These are phyloP conservation scores for Globisporangium polare DNA, from an alignment of 352 stramenopile species.

Conservation along the genomic window DNA sequence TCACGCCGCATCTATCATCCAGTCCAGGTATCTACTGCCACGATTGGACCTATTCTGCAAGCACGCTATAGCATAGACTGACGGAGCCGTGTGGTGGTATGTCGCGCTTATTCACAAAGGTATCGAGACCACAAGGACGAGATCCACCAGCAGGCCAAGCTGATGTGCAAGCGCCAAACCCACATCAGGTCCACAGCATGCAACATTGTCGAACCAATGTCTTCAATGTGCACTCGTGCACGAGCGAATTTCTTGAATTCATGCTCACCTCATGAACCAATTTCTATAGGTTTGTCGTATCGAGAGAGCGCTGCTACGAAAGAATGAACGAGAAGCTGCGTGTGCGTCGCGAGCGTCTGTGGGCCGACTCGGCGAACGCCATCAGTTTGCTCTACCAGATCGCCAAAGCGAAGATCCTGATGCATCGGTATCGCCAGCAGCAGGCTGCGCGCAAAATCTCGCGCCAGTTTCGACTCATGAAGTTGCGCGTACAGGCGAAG, in stretches of 20 bases:
- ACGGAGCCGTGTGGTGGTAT: too few relatives aligned
- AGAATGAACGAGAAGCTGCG: slow-evolving; percentile 34
- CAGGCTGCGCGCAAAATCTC: slow-evolving; percentile 26
- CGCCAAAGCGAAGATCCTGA: slow-evolving; percentile 22
- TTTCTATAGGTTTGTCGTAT: slow-evolving; percentile 22
- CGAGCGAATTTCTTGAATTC: not conserved
- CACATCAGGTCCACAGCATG: not conserved
- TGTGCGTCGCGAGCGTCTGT: slow-evolving; percentile 17
- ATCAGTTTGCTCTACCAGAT: slow-evolving; percentile 34
- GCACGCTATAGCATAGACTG: too few relatives aligned
- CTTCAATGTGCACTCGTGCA: not conserved
- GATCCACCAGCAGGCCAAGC: slow-evolving; percentile 8
- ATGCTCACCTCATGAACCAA: too few relatives aligned
- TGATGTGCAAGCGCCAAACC: slow-evolving; percentile 14
- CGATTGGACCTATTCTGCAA: too few relatives aligned
- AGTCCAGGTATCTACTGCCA: too few relatives aligned
- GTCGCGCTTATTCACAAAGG: too few relatives aligned
- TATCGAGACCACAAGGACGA: slow-evolving; percentile 14
- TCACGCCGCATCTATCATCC: slow-evolving; percentile 29
- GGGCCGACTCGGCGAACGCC: slow-evolving; percentile 17
- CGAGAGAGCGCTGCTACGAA: slow-evolving; percentile 34
- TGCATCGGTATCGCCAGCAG: slow-evolving; percentile 18
- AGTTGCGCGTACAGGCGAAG: slow-evolving; percentile 24
- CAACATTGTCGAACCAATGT: not conserved
- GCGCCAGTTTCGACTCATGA: slow-evolving; percentile 19